These are phyloP conservation scores for Lentinula novae-zelandiae DNA, from an alignment of 1,284 basidiomycete genomes.

Conservation along the genomic window DNA sequence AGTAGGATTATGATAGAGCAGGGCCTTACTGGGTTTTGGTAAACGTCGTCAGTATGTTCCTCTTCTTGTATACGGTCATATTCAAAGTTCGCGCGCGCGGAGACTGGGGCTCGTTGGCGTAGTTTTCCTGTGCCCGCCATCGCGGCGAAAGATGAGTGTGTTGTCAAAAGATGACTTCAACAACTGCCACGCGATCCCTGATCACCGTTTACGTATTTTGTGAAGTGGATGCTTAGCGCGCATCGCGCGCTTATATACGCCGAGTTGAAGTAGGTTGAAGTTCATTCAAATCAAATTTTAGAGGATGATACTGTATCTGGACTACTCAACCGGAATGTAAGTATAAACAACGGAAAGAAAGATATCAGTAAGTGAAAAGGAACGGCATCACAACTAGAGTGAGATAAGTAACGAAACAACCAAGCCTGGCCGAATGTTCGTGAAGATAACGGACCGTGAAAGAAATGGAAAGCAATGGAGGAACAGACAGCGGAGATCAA, in stretches of 20 bases:
- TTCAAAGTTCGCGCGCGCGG: conserved; percentile 6
- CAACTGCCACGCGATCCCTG: background rate
- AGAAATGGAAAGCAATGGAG: conserved; percentile 2
- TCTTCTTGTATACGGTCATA: conserved; percentile 38
- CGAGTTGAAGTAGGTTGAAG: background rate
- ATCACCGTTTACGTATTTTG: background rate
- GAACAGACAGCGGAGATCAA: background rate
- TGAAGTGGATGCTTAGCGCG: too few relatives aligned
- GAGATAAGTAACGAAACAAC: background rate
- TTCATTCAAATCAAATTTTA: background rate
- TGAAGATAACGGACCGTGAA: conserved; percentile 8
- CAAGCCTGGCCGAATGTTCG: background rate
- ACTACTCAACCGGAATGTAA: background rate
- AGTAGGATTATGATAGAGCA: conserved; percentile 9
- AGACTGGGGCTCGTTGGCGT: conserved; percentile 2
- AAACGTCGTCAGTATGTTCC: conserved; percentile 41
- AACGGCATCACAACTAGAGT: conserved; percentile 7
- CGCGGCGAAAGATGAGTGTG: conserved; percentile 5
- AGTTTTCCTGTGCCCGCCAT: conserved; percentile 13
- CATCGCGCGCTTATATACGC: background rate
- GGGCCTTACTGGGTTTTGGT: conserved; percentile 38
- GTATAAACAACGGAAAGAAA: conserved; percentile 1
- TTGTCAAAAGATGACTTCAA: background rate
- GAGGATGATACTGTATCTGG: background rate
- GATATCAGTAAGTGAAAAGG: background rate